These are phyloP conservation scores for Pseudozyma flocculosa DNA, from an alignment of 1,284 basidiomycete genomes.

Conservation along the genomic window DNA sequence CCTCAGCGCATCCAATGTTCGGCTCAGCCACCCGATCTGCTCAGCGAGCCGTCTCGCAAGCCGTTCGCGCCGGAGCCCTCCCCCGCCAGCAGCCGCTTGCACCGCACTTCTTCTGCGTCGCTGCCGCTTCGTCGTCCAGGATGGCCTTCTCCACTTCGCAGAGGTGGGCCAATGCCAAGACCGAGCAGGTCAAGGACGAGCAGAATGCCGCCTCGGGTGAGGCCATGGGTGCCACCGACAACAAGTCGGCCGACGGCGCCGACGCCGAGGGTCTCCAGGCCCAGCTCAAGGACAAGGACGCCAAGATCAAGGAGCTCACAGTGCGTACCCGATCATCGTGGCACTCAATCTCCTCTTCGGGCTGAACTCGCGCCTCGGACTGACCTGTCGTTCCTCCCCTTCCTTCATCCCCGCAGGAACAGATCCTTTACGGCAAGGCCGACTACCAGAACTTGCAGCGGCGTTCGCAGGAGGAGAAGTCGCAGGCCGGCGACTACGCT, in stretches of 20 bases:
- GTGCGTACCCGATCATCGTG: slow-evolving; percentile 22
- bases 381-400: background rate
- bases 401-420: slow-evolving; percentile 23
- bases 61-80: background rate
- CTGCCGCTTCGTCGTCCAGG: slow-evolving; percentile 10
- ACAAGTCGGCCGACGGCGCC: slow-evolving; percentile 7
- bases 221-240: slow-evolving; percentile 40
- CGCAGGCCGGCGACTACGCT: slow-evolving; percentile 87
- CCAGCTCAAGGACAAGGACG: slow-evolving; percentile 55
- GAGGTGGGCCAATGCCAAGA: slow-evolving; percentile 16
- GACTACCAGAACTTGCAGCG: slow-evolving; percentile 94
- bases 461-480: slow-evolving; percentile 83
- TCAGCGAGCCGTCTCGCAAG: background rate
- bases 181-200: slow-evolving; percentile 27
- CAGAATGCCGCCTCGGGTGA: slow-evolving; percentile 37
- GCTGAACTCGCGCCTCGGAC: background rate
- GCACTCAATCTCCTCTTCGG: too few relatives aligned
- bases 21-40: background rate
- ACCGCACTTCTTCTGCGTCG: too few relatives aligned
- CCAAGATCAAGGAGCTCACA: slow-evolving; percentile 52
- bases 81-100: background rate
- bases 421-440: slow-evolving; percentile 63
- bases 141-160: slow-evolving; percentile 25
- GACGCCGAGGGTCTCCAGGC: slow-evolving; percentile 25
- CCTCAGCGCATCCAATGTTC: background rate